A percentile compares a stretch with the other conserved stretches of the same genome.
phyloP scores from a whole-genome alignment of 495 filamentous ascomycete genomes.

The Ascobolus immersus region DNA sequence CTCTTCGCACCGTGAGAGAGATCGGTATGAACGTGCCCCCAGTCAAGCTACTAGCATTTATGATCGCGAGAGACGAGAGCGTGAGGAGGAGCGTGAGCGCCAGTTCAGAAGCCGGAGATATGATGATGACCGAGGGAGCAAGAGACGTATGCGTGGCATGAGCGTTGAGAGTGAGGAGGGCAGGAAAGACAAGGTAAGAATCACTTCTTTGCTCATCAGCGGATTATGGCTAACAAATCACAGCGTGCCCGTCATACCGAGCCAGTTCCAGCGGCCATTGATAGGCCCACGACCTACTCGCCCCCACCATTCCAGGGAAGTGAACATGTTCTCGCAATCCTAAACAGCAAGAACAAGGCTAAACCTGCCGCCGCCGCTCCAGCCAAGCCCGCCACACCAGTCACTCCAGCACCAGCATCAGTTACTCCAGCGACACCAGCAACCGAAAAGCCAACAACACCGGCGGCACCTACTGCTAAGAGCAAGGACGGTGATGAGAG shows the following conservation, averaged over 20 bases:
- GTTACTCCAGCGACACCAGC: no score
- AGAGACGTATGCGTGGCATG: slow-evolving; percentile 39
- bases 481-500: slow-evolving; percentile 35
- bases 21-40: slow-evolving; percentile 14
- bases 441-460: no score
- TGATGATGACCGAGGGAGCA: slow-evolving; percentile 40
- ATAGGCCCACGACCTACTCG: slow-evolving; percentile 39
- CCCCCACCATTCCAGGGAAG: slow-evolving; percentile 24
- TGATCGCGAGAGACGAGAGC: slow-evolving; percentile 47
- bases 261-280: slow-evolving; percentile 22
- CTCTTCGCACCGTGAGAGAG: slow-evolving; percentile 30
- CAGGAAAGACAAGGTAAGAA: slow-evolving; percentile 16
- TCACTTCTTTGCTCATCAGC: not conserved
- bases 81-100: slow-evolving; percentile 65
- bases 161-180: slow-evolving; percentile 46
- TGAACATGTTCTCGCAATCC: slow-evolving; percentile 26
- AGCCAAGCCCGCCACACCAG: slow-evolving; percentile 12
- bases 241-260: slow-evolving; percentile 5
- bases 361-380: slow-evolving; percentile 8
- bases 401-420: slow-evolving; percentile 11
- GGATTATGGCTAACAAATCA: slow-evolving; percentile 5
- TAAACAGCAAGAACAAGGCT: slow-evolving; percentile 1
- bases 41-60: slow-evolving; percentile 23
- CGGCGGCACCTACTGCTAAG: no score
- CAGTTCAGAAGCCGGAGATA: slow-evolving; percentile 52